Evolutionary conservation across 495 filamentous ascomycete genomes (phyloP).

Genomic region (Xylaria grammica): DNA sequence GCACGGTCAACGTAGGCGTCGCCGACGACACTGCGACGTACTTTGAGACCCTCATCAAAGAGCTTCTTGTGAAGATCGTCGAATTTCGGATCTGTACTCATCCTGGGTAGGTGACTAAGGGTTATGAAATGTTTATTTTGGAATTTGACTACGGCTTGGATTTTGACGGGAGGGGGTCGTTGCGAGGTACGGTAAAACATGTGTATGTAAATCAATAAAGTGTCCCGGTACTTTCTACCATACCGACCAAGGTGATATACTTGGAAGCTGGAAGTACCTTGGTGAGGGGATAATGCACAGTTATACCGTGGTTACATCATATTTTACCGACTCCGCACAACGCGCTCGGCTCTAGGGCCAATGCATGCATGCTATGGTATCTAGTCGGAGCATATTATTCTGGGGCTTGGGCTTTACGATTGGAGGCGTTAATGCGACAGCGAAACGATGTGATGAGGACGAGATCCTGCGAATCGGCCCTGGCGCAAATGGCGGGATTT

Average conservation of each 20-base stretch:
- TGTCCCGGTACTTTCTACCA: background rate
- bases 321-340: constrained; percentile 7
- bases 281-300: constrained; percentile 5
- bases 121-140: background rate
- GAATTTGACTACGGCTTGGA: background rate
- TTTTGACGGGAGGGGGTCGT: no score
- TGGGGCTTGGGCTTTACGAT: background rate
- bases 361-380: constrained; percentile 20
- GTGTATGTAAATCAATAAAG: no score
- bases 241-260: background rate
- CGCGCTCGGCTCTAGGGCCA: background rate
- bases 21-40: constrained; percentile 58
- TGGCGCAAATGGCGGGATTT: background rate
- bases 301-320: constrained; percentile 3
- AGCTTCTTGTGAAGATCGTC: constrained; percentile 51
- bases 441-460: background rate
- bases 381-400: constrained; percentile 29
- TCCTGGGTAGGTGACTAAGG: constrained; percentile 9
- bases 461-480: background rate
- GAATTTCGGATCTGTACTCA: constrained; percentile 42
- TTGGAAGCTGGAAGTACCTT: background rate
- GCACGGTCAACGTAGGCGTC: constrained; percentile 56
- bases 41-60: constrained; percentile 59
- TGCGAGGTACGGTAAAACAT: no score
- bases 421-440: background rate